Evolutionary conservation across 164 flowering plant species (phyloP).

Genomic region (Chimonanthus praecox): DNA sequence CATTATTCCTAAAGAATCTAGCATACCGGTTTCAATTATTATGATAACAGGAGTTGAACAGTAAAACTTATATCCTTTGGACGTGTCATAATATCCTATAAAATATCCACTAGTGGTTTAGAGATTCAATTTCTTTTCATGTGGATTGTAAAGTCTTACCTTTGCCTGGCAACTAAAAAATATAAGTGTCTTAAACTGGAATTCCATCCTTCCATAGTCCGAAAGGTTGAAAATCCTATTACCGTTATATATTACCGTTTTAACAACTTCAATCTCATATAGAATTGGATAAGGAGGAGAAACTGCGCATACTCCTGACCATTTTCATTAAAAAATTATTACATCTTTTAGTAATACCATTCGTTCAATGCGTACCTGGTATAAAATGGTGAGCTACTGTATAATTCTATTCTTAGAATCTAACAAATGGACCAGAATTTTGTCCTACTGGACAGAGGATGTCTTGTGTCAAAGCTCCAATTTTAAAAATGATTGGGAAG

Average conservation of each 20-base stretch:
- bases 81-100: background rate
- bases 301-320: background rate
- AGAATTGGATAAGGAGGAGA: background rate
- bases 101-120: background rate
- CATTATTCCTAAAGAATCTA: background rate
- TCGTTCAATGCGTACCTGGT: background rate
- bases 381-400: background rate
- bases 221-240: background rate
- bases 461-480: too few species aligned
- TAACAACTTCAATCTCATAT: background rate
- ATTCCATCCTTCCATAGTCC: background rate
- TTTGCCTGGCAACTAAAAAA: background rate
- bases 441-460: too few species aligned
- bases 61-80: conserved; percentile 6
- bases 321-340: background rate
- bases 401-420: background rate
- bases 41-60: background rate
- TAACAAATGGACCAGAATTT: background rate
- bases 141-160: background rate
- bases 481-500: too few species aligned
- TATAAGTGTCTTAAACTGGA: background rate
- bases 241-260: background rate
- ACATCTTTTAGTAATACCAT: background rate
- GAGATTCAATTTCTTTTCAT: background rate
- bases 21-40: background rate